Conservation (phyloP, 2,329 filamentous ascomycete species). For the Teratosphaeria gauchensis region DNA sequence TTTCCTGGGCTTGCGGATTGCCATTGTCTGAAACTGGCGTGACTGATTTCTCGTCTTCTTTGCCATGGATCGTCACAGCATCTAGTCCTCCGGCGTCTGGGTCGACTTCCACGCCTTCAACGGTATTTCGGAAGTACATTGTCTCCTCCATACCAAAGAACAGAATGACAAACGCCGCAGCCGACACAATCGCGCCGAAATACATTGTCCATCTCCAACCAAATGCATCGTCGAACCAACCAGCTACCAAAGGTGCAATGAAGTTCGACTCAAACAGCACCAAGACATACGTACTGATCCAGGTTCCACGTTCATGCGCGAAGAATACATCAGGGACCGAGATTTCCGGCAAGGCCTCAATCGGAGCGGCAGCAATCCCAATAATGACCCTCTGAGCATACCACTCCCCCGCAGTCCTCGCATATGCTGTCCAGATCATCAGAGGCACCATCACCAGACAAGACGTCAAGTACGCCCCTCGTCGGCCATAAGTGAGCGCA, state of each 20-base stretch:
- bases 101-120: neutral
- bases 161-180: constrained; percentile 38
- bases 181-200: constrained; percentile 46
- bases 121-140: constrained; percentile 31
- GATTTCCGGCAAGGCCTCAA: constrained; percentile 38
- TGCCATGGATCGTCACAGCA: neutral
- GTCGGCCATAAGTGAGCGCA: constrained; percentile 43
- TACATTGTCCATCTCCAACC: constrained; percentile 32
- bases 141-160: constrained; percentile 53
- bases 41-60: neutral
- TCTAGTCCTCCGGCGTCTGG: neutral
- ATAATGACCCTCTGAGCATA: constrained; percentile 37
- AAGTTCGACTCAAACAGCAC: constrained; percentile 9
- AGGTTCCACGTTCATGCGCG: constrained; percentile 19
- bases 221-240: constrained; percentile 38
- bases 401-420: constrained; percentile 37
- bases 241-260: constrained; percentile 34
- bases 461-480: constrained; percentile 38
- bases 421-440: constrained; percentile 36
- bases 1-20: neutral
- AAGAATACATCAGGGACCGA: constrained; percentile 20
- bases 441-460: constrained; percentile 30
- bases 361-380: constrained; percentile 39
- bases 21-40: neutral
- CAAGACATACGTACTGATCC: constrained; percentile 18